Base-by-base conservation (phyloP, 805 yeast species). In the Tetrapisispora fleetii region DNA sequence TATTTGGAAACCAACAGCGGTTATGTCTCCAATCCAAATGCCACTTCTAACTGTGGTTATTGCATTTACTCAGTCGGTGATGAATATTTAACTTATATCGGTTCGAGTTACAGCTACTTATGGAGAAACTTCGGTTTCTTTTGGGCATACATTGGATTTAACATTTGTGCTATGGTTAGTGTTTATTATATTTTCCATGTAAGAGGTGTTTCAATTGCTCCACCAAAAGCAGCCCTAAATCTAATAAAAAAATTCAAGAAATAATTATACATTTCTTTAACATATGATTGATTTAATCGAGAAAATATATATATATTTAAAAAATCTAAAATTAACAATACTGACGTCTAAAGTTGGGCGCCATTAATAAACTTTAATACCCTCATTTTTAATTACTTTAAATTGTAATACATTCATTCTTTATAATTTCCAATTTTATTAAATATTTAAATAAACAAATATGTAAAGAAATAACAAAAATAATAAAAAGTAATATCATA, bases 81-180 rank as follows among this genome's bases (percentile, higher is more conserved):
- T 56, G 70, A 72, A 30, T 78, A 69, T 53, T 67, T 83, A 54
- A 48, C 53, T 0, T 64, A 68, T 21, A 66, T 76, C 44, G 69
- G 71, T 50, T 68, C 77, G 45, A 59, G 65, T n/a, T 80, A 69
- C 63, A 48, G 62, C 41, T 58, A 76, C 50, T 67, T 79, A 38
- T 83, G 87, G 87, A 75, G 87, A 67, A 79, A 82, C 54, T 67
- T 81, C 52, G 87, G 88, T 22, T 70, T 81, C 56, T 71, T 72
- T 57, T 76, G 78, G 72, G 80, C 70, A 40, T 82, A 74, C 67
- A 72, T 79, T 47, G 51, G 67, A 37, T 79, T 81, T 71, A 80
- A 81, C 54, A 49, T 74, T 33, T 52, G 55, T 48, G 75, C 71
- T 11, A 70, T 74, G 73, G 61, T 68, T 41, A 56, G 60, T 14